Conservation (phyloP, 2,329 filamentous ascomycete species). For the Raffaelea albimanens region DNA sequence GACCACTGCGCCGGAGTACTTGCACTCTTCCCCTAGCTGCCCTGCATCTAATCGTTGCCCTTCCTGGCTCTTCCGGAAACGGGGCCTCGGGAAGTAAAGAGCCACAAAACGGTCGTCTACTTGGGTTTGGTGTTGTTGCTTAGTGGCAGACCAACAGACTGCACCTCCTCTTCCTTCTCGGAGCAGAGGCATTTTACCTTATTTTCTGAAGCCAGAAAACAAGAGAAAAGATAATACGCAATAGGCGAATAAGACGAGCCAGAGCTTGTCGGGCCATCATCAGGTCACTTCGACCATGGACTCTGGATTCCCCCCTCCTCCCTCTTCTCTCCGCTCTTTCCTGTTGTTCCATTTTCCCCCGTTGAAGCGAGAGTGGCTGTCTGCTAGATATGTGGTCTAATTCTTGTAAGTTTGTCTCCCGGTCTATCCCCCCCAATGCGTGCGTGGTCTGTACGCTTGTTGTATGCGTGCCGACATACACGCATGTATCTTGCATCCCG, state of each 20-base stretch:
- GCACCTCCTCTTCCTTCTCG: background rate
- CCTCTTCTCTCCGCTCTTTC: background rate
- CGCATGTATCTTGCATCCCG: background rate
- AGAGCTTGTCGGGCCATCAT: background rate
- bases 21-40: background rate
- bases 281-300: background rate
- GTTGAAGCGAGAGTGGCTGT: too few relatives aligned
- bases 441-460: too few relatives aligned
- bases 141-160: background rate
- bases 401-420: background rate
- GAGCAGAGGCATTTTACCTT: background rate
- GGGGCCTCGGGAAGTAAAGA: too few relatives aligned
- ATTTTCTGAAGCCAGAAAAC: background rate
- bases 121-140: background rate
- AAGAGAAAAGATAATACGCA: background rate
- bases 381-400: too few relatives aligned
- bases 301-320: background rate
- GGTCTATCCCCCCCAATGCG: too few relatives aligned
- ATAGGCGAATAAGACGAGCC: background rate
- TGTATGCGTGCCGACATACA: background rate
- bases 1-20: background rate
- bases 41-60: background rate
- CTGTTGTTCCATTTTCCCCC: background rate
- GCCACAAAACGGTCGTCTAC: background rate
- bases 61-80: background rate